Evolutionary conservation across 129 eudicot species (phyloP).

Genomic region (Tanacetum coccineum): DNA sequence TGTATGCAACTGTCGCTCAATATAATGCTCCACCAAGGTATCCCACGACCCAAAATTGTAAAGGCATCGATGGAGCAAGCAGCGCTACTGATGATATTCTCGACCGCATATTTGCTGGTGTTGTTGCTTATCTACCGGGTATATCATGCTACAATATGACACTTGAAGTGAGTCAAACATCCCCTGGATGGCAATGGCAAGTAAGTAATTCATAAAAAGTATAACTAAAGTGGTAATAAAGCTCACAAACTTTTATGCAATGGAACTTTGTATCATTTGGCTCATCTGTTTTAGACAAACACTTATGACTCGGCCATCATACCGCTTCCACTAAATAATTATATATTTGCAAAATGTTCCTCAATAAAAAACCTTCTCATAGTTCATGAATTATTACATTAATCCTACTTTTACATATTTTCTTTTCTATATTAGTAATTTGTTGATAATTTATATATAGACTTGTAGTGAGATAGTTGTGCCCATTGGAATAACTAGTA

Average conservation of each 20-base stretch:
- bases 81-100: constrained; percentile 38
- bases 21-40: constrained; percentile 48
- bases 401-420: too few species aligned
- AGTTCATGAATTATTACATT: too few species aligned
- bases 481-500: background rate
- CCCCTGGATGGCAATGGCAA: background rate
- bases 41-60: constrained; percentile 48
- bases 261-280: too few species aligned
- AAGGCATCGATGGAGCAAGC: constrained; percentile 54
- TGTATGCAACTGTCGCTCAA: constrained; percentile 49
- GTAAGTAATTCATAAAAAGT: background rate
- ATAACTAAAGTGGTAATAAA: too few species aligned
- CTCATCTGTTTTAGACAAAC: too few species aligned
- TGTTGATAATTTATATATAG: too few species aligned
- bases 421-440: too few species aligned
- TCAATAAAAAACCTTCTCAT: too few species aligned
- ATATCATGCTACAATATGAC: background rate
- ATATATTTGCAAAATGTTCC: background rate
- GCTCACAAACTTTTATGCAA: too few species aligned
- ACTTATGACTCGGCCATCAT: too few species aligned
- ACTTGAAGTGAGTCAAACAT: background rate
- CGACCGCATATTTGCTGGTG: constrained; percentile 16
- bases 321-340: background rate
- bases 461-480: background rate
- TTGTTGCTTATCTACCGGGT: background rate